These are phyloP conservation scores for Coprinellus aureogranulatus DNA, from an alignment of 768 basidiomycete species.

Conservation along the genomic window DNA sequence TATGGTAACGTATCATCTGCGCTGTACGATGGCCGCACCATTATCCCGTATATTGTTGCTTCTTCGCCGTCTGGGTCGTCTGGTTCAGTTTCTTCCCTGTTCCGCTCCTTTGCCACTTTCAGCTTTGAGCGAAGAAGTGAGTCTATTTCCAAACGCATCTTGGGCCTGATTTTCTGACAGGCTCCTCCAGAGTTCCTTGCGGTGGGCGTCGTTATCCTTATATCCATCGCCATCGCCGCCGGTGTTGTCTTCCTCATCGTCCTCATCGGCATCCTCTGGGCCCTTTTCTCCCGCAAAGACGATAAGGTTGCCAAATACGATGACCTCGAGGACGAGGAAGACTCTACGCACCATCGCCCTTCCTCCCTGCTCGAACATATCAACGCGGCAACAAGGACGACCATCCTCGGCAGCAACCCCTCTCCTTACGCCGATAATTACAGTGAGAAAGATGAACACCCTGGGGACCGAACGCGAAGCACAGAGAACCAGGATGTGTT, in stretches of 20 bases:
- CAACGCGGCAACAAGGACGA: slow-evolving; percentile 83
- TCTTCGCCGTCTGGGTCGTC: slow-evolving; percentile 60
- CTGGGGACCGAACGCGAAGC: slow-evolving; percentile 31
- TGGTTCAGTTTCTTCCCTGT: slow-evolving; percentile 73
- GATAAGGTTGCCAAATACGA: slow-evolving; percentile 66
- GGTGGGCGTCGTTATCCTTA: slow-evolving; percentile 89
- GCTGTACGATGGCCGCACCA: slow-evolving; percentile 79
- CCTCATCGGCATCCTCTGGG: slow-evolving; percentile 84
- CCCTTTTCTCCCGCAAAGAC: slow-evolving; percentile 79
- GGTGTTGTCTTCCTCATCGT: slow-evolving; percentile 89
- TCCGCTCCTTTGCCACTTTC: slow-evolving; percentile 79
- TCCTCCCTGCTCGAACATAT: slow-evolving; percentile 89
- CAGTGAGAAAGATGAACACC: slow-evolving; percentile 53
- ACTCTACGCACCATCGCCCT: slow-evolving; percentile 74
- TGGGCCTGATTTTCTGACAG: slow-evolving; percentile 10
- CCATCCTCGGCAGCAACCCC: slow-evolving; percentile 59
- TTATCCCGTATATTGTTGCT: slow-evolving; percentile 81
- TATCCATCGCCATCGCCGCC: slow-evolving; percentile 95
- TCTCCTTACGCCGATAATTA: slow-evolving; percentile 36
- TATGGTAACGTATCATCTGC: slow-evolving; percentile 82
- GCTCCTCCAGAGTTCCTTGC: slow-evolving; percentile 72
- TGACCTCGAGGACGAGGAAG: slow-evolving; percentile 70
- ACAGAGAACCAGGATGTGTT: slow-evolving; percentile 53
- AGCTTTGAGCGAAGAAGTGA: slow-evolving; percentile 69
- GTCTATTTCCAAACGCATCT: slow-evolving; percentile 25